These are phyloP conservation scores for Colletotrichum cordylinicola DNA, from an alignment of 2,329 filamentous ascomycete species.

Conservation along the genomic window DNA sequence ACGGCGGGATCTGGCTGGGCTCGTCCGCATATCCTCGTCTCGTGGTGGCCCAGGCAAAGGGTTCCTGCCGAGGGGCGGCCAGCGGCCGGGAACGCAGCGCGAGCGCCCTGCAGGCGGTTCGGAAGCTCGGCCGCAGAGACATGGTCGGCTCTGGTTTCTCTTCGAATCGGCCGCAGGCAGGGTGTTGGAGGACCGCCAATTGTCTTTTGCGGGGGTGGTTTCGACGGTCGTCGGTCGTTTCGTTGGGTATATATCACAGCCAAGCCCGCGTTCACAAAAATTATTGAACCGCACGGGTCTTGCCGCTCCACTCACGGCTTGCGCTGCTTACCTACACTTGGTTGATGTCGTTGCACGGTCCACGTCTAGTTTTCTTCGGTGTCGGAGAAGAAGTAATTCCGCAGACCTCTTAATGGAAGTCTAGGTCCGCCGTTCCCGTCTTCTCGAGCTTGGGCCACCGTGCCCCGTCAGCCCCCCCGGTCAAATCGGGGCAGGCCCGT, in stretches of 20 bases:
- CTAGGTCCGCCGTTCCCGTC: neutral
- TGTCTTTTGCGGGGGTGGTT: neutral
- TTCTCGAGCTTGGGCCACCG: neutral
- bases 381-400: neutral
- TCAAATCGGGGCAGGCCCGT: slow-evolving; percentile 10
- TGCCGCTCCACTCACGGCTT: slow-evolving; percentile 13
- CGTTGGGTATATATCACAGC: neutral
- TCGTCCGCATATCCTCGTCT: slow-evolving; percentile 33
- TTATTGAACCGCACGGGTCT: slow-evolving; percentile 19
- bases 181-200: neutral
- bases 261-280: slow-evolving; percentile 11
- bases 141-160: slow-evolving; percentile 37
- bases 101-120: slow-evolving; percentile 47
- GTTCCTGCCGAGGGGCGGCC: slow-evolving; percentile 25
- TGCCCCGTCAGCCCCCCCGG: neutral
- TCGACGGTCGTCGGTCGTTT: neutral
- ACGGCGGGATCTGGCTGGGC: neutral
- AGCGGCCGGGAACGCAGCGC: slow-evolving; percentile 42
- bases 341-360: neutral
- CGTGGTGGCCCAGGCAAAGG: slow-evolving; percentile 29
- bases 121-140: slow-evolving; percentile 60
- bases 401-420: neutral
- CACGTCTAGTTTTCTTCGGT: neutral
- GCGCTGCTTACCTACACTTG: neutral
- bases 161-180: neutral